Base-by-base conservation (phyloP, 139 green algal genomes). In the Klebsormidium nitens region DNA sequence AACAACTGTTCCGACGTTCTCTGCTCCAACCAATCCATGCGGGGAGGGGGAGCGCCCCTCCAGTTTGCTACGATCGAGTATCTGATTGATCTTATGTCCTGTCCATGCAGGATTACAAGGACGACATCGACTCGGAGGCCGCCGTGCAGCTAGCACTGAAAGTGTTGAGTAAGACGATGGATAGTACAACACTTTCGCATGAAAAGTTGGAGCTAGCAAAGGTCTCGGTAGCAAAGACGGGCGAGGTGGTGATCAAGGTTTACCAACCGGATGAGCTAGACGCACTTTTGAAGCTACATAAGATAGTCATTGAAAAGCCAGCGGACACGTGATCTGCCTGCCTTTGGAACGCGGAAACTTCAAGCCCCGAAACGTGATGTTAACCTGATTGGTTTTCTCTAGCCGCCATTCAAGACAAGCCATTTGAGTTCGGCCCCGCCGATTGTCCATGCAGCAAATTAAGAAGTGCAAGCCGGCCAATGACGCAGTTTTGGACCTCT, bases 171-270 rank as follows among this genome's bases (percentile, higher is more conserved):
- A 98, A 98, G 81, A 95, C 86, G 19, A 97, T 98, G 93, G 93
- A 98, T 83, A 87, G 74, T 71, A 95, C 92, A 8, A 90, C 85
- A 2, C 82, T 98, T 4, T 83, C 82, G 17, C 50, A 86, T 0
- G 93, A 98, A 36, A 98, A 98, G 83, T 82, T 98, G 66, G 93
- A 98, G 84, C 76, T 98, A 36, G 74, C 89, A n/a, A 93, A 91
- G 29, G 40, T 98, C 23, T 55, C n/a, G n/a, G n/a, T n/a, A n/a
- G n/a, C n/a, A n/a, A 11, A 61, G 23, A 23, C 8, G 28, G 28
- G 14, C 52, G 52, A 26, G 17, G 50, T 8, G 5, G 5, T 14
- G 28, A n/a, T 29, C 17, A 36, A 5, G 28, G 5, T 59, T 5
- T 59, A 26, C 17, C 17, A 5, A 17, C 28, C 14, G 42, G 14